These are phyloP conservation scores for Apiotrichum gamsii DNA, from an alignment of 1,284 basidiomycete genomes.

Conservation along the genomic window DNA sequence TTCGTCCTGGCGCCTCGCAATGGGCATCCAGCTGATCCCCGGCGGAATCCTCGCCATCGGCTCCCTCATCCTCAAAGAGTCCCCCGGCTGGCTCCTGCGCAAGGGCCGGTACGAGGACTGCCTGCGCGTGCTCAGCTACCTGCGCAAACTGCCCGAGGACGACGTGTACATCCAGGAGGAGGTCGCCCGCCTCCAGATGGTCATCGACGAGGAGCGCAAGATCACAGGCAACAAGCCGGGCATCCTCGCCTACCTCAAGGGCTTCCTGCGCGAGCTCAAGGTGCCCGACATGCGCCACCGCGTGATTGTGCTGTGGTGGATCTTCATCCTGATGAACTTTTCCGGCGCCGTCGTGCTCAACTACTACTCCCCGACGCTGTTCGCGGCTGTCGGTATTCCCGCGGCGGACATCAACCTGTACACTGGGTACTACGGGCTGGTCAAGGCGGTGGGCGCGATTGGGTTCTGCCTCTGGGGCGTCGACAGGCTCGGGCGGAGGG, in stretches of 20 bases:
- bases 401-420: constrained; percentile 33
- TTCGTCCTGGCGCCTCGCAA: constrained; percentile 50
- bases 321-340: constrained; percentile 13
- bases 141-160: constrained; percentile 48
- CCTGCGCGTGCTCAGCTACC: constrained; percentile 46
- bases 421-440: constrained; percentile 46
- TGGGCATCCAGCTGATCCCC: constrained; percentile 54
- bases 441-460: constrained; percentile 35
- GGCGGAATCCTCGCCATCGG: constrained; percentile 50
- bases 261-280: neutral
- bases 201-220: constrained; percentile 31
- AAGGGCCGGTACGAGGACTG: constrained; percentile 48
- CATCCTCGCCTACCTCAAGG: constrained; percentile 5
- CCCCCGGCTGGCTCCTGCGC: constrained; percentile 53
- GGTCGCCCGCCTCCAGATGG: constrained; percentile 22
- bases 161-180: constrained; percentile 46
- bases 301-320: constrained; percentile 4
- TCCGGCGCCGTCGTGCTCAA: constrained; percentile 5
- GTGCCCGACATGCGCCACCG: constrained; percentile 6
- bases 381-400: constrained; percentile 28
- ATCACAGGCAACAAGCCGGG: constrained; percentile 9
- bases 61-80: constrained; percentile 51
- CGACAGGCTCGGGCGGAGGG: constrained; percentile 31
- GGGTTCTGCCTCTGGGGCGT: constrained; percentile 30
- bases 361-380: constrained; percentile 39